Conservation (phyloP, 1,284 basidiomycete species). For the Porogramme epimiltina region DNA sequence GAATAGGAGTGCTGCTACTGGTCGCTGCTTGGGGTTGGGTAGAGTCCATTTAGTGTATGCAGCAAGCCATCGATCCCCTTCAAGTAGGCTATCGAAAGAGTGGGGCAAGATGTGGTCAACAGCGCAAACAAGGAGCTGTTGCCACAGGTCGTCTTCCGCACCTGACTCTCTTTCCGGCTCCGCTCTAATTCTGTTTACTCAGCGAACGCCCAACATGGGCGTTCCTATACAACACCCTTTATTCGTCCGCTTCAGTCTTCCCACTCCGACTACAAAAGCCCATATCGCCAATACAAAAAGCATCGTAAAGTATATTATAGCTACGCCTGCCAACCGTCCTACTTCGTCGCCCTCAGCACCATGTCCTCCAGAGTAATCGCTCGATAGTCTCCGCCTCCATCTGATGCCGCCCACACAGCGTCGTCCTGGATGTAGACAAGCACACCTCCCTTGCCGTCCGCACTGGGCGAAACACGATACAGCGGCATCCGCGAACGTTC, state of each 20-base stretch:
- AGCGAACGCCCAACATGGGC: slow-evolving; percentile 10
- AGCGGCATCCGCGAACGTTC: slow-evolving; percentile 83
- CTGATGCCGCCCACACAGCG: slow-evolving; percentile 78
- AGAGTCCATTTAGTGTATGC: slow-evolving; percentile 86
- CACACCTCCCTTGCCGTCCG: slow-evolving; percentile 84
- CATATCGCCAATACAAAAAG: background rate
- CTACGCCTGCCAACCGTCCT: background rate
- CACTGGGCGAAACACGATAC: slow-evolving; percentile 76
- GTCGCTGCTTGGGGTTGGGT: slow-evolving; percentile 68
- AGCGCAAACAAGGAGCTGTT: slow-evolving; percentile 4
- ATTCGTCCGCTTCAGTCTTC: background rate
- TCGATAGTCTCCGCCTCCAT: slow-evolving; percentile 53
- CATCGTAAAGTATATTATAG: background rate
- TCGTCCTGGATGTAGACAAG: slow-evolving; percentile 87
- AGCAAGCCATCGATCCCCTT: slow-evolving; percentile 76
- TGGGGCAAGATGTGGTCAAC: slow-evolving; percentile 21
- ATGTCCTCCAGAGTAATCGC: slow-evolving; percentile 71
- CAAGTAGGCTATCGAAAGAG: slow-evolving; percentile 29
- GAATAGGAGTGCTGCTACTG: slow-evolving; percentile 53
- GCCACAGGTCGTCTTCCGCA: slow-evolving; percentile 21
- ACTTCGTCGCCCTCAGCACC: slow-evolving; percentile 59
- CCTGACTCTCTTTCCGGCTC: slow-evolving; percentile 13
- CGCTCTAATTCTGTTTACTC: slow-evolving; percentile 17
- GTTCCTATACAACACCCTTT: background rate
- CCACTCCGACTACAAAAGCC: background rate